Percentiles rank a stretch among this genome's conserved stretches.
These are phyloP conservation scores for Micromonas commoda DNA, from an alignment of 139 green algal genomes.

Conservation along the genomic window DNA sequence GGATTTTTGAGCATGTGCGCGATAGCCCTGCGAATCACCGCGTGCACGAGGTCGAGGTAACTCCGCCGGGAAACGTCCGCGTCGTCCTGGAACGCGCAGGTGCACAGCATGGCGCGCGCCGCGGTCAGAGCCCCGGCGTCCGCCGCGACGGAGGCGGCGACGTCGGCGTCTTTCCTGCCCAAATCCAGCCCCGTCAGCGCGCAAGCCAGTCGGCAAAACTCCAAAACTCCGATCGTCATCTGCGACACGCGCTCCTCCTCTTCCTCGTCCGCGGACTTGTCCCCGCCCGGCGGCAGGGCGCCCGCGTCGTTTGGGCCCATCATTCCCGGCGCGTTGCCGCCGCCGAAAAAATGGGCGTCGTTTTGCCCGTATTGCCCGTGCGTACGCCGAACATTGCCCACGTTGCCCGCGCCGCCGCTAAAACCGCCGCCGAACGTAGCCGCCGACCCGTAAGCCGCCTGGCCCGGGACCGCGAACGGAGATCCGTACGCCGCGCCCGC, in stretches of 20 bases:
- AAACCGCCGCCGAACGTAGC: too few relatives aligned
- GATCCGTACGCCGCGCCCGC: too few relatives aligned
- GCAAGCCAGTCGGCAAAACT: slow-evolving; percentile 1
- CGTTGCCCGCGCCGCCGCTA: too few relatives aligned
- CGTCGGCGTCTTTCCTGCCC: not conserved
- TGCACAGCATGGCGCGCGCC: not conserved
- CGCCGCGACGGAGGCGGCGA: not conserved
- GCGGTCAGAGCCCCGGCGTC: not conserved
- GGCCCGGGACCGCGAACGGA: too few relatives aligned
- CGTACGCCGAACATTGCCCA: too few relatives aligned
- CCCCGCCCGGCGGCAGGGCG: too few relatives aligned
- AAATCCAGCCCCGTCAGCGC: not conserved
- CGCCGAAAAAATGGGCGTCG: too few relatives aligned
- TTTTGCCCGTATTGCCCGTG: too few relatives aligned
- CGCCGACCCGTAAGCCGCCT: too few relatives aligned
- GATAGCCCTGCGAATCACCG: not conserved
- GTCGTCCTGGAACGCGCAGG: slow-evolving; percentile 19
- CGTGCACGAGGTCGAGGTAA: not conserved
- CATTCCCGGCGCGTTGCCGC: too few relatives aligned
- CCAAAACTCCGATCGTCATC: not conserved
- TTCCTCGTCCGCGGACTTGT: not conserved
- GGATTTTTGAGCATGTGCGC: not conserved
- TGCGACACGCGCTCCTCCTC: not conserved
- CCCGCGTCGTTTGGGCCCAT: too few relatives aligned
- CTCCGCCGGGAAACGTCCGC: not conserved